These are phyloP conservation scores for Talaromyces sp. DNA, from an alignment of 2,329 filamentous ascomycete genomes.

Conservation along the genomic window DNA sequence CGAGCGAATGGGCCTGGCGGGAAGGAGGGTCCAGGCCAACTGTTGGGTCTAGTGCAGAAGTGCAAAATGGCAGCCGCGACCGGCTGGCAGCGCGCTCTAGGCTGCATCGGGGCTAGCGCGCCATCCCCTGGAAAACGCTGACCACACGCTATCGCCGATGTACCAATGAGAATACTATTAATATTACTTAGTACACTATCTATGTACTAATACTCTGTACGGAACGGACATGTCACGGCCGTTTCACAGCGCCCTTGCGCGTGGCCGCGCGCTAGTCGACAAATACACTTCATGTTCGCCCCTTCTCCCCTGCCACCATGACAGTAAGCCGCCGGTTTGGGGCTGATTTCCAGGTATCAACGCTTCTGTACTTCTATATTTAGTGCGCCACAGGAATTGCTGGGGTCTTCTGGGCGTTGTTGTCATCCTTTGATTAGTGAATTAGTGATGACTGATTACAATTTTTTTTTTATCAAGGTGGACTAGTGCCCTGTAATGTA, in stretches of 20 bases:
- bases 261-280: not conserved
- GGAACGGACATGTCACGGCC: not conserved
- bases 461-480: not conserved
- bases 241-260: not conserved
- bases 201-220: too few species aligned
- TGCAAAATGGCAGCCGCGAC: not conserved
- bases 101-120: not conserved
- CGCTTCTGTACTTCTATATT: not conserved
- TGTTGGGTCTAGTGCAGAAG: slow-evolving; percentile 6
- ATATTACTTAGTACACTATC: too few species aligned
- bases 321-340: not conserved
- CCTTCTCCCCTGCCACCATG: not conserved
- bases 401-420: not conserved
- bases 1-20: not conserved
- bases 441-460: not conserved
- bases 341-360: not conserved
- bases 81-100: not conserved
- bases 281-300: not conserved
- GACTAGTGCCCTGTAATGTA: not conserved
- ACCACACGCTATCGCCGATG: too few species aligned
- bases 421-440: too few species aligned
- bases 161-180: too few species aligned
- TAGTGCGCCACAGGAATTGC: not conserved
- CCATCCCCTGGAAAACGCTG: not conserved
- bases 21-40: slow-evolving; percentile 11